phyloP scores from a whole-genome alignment of 805 yeast species.

The Candida palmyrensis region DNA sequence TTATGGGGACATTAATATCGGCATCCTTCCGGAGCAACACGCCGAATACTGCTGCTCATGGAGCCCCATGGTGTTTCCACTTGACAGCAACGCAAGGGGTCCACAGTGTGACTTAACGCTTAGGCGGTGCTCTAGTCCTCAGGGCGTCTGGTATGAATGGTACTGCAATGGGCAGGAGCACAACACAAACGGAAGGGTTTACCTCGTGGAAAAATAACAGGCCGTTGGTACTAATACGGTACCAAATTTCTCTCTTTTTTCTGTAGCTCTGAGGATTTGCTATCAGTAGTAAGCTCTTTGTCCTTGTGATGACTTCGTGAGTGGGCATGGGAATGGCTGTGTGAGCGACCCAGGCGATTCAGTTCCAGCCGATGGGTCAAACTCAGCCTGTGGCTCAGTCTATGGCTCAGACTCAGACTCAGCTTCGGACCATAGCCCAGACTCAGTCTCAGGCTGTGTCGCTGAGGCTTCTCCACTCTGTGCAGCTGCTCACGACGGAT shows the following conservation, averaged over 20 bases:
- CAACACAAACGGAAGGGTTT: slow-evolving; percentile 14
- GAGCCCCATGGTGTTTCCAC: slow-evolving; percentile 35
- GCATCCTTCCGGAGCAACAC: slow-evolving; percentile 37
- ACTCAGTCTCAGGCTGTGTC: too few species aligned
- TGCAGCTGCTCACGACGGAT: slow-evolving; percentile 16
- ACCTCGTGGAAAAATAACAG: too few species aligned
- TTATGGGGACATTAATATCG: slow-evolving; percentile 53
- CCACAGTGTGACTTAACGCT: too few species aligned
- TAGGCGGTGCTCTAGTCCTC: slow-evolving; percentile 6
- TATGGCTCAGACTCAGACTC: background rate
- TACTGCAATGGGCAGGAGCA: slow-evolving; percentile 12
- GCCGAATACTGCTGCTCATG: slow-evolving; percentile 28
- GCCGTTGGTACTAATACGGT: too few species aligned
- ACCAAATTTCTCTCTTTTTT: too few species aligned
- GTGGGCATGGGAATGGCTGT: background rate
- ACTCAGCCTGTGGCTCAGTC: background rate
- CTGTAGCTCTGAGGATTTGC: too few species aligned
- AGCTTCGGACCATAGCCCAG: background rate
- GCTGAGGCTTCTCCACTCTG: background rate
- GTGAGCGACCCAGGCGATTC: too few species aligned
- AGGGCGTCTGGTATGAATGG: slow-evolving; percentile 24
- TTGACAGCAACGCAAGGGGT: slow-evolving; percentile 10
- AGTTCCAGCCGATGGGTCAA: background rate
- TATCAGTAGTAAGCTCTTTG: slow-evolving; percentile 1
- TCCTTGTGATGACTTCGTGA: background rate